Evolutionary conservation across 163 green algal species (phyloP).

Genomic region (Chlorella variabilis): DNA sequence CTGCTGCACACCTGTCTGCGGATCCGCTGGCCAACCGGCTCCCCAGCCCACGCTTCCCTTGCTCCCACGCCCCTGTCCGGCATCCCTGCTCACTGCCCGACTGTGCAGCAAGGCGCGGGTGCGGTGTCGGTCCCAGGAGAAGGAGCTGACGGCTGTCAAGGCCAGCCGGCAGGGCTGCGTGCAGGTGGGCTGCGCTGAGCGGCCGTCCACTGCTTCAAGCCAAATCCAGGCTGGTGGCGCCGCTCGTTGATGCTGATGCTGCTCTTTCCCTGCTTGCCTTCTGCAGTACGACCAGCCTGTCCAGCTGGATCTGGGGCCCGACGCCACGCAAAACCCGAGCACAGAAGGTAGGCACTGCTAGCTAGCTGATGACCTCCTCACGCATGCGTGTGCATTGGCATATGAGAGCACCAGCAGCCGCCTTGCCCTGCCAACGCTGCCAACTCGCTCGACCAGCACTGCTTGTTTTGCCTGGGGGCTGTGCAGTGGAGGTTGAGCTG

Average conservation of each 20-base stretch:
- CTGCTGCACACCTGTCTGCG: too few species aligned
- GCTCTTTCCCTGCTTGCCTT: not conserved
- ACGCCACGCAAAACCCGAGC: not conserved
- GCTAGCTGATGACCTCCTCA: not conserved
- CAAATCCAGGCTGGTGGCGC: not conserved
- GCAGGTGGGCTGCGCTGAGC: not conserved
- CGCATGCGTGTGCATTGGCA: too few species aligned
- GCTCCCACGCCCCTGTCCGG: not conserved
- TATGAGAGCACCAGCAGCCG: not conserved
- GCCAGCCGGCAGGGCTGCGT: constrained; percentile 15
- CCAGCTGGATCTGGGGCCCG: constrained; percentile 5
- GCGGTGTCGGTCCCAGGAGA: not conserved
- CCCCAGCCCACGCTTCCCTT: not conserved
- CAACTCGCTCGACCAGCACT: not conserved
- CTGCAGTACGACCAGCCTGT: constrained; percentile 28
- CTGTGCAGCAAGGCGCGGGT: constrained; percentile 15
- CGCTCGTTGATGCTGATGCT: not conserved
- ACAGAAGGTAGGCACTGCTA: not conserved
- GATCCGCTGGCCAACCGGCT: too few species aligned
- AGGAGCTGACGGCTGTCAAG: constrained; percentile 22
- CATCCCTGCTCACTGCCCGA: not conserved
- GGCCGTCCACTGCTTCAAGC: too few species aligned
- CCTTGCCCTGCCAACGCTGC: too few species aligned
- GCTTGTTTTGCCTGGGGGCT: not conserved
- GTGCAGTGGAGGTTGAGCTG: constrained; percentile 33